Base-by-base conservation (phyloP, 768 basidiomycete species). In the Coprinellus aureogranulatus region DNA sequence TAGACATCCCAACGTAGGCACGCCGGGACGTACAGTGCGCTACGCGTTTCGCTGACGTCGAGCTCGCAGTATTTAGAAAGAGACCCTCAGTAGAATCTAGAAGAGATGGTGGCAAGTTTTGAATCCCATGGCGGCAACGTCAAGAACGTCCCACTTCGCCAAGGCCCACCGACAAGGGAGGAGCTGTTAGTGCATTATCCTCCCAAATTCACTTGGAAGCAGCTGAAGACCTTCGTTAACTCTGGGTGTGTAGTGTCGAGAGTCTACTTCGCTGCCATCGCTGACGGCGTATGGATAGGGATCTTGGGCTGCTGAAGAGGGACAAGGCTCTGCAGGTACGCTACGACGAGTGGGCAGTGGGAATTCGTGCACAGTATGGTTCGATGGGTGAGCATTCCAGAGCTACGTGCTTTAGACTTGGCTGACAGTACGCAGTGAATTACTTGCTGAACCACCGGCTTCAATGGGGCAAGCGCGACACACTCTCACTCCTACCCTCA, bases 281-380 rank as follows among this genome's bases (percentile, higher is more conserved):
- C 93, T 51, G 40, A 54, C 42, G 30, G 25, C n/a, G 54, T 39
- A 39, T 93, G 65, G 48, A 54, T 34, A 92, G 91, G 40, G 90
- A 94, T 66, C 81, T 94, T 45, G 90, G 89, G 1, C 76, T 92
- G 37, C 76, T 94, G 52, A 91, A 89, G 67, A 84, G 91, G 22
- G 85, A 93, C 64, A 82, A 72, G 61, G 75, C 71, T 52, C 78
- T 94, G 34, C 91, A 94, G 70, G 62, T 72, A 48, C 75, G 89
- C 48, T 94, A 94, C 62, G 63, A 83, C 39, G 68, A 70, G 16
- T 92, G 88, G 88, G 66, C 71, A 9, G 66, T 67, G 22, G 82
- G 73, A 1, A 81, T 90, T 59, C 81, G 74, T 63, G 72, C 70
- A 40, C 64, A 85, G 62, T 79, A 90, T 68, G 90, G 92, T 20